Conservation (phyloP, 179 eudicot species). For the Carnegiea gigantea region DNA sequence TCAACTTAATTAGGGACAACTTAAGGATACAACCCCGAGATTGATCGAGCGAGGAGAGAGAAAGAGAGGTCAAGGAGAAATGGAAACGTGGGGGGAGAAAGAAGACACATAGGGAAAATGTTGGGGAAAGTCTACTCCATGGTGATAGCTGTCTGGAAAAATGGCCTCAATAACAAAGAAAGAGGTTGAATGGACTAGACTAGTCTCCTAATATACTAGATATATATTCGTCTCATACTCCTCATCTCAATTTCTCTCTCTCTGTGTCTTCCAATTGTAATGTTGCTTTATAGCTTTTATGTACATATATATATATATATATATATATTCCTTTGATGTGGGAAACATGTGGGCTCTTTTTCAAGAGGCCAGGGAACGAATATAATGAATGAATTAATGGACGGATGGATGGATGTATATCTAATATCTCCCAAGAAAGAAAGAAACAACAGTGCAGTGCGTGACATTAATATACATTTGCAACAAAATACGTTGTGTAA, state of each 20-base stretch:
- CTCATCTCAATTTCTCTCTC: no score
- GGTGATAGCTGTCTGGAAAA: slow-evolving; percentile 31
- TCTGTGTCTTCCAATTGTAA: no score
- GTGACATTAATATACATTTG: background rate
- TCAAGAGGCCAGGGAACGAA: background rate
- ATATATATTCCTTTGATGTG: slow-evolving; percentile 27
- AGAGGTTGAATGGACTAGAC: no score
- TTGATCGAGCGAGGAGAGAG: background rate
- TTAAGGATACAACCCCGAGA: background rate
- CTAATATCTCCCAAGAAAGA: background rate
- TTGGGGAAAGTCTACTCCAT: slow-evolving; percentile 45
- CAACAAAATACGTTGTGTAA: background rate
- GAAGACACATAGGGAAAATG: slow-evolving; percentile 30
- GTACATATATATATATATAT: background rate
- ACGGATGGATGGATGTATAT: background rate
- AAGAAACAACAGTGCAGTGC: background rate
- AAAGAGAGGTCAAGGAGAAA: slow-evolving; percentile 2
- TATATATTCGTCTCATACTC: no score
- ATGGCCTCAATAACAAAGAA: slow-evolving; percentile 20
- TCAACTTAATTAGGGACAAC: no score
- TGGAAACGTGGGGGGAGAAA: slow-evolving; percentile 33
- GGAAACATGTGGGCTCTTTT: slow-evolving; percentile 42
- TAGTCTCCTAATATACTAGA: no score
- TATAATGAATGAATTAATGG: background rate
- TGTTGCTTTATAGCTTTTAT: no score